Base-by-base conservation (phyloP, 2,329 filamentous ascomycete species). In the Metarhizium humberi region DNA sequence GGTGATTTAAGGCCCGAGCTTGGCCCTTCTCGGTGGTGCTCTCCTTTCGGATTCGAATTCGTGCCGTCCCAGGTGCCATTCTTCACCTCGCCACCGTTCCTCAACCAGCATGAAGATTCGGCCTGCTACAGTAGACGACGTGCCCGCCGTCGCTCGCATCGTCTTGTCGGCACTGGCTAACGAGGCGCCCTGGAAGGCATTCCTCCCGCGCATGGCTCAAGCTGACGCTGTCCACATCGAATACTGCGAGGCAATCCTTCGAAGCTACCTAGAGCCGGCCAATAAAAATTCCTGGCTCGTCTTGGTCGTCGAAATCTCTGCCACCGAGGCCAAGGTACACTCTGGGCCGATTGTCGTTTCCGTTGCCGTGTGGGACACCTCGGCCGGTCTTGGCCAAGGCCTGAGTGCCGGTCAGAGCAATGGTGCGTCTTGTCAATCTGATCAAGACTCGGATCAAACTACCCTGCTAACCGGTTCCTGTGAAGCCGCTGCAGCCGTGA, bases 361-460 rank as follows among this genome's bases (percentile, higher is more conserved):
- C 11, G 58, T 55, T 7, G 52, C 56, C 5, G 58, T 57, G 36
- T 62, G 59, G 57, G 61, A 62, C 38, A 58, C 47, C 30, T 34
- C 32, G 2, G 10, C 32, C 32, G 3, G 32, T 30, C 40, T 29
- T 30, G 48, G 20, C 11, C 36, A 46, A 49, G 10, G 29, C 52
- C 16, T 14, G 14, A 10, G 42, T 49, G 29, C 38, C 11, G 38
- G 38, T n/a, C 50, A n/a, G 36, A 53, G 50, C 49, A 45, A 16
- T 11, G 11, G n/a, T 18, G 18, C 18, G n/a, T 45, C n/a, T 6
- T 20, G 6, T 45, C 16, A 20, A 43, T 36, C 40, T 32, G 40
- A 34, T 1, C 10, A 34, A 8, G 10, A 34, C 32, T 34, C 32
- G 6, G 32, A 7, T 11, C 25, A 25, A 8, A 34, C 6, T 11